Percentiles rank a stretch among this genome's conserved stretches.
These are phyloP conservation scores for Gardenia jasminoides DNA, from an alignment of 257 asterid species.

Conservation along the genomic window DNA sequence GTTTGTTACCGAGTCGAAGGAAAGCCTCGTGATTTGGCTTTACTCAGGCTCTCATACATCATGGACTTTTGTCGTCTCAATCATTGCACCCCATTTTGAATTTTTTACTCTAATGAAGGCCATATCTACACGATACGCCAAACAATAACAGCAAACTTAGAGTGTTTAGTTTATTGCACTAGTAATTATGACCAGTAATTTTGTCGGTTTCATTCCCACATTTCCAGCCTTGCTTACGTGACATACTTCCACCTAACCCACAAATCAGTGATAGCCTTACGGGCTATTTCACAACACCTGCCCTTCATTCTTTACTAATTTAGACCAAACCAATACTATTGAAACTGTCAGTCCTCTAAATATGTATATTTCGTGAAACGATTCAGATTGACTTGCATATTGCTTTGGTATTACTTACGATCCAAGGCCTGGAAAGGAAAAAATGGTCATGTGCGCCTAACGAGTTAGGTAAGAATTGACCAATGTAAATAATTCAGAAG, in stretches of 20 bases:
- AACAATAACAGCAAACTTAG: slow-evolving; percentile 4
- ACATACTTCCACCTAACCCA: slow-evolving; percentile 17
- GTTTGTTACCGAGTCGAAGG: neutral
- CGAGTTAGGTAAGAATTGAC: neutral
- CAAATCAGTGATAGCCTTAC: neutral
- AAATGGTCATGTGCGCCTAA: neutral
- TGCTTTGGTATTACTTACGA: neutral
- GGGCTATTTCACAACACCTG: neutral
- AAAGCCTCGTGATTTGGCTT: neutral
- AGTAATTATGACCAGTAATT: neutral
- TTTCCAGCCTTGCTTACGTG: slow-evolving; percentile 1
- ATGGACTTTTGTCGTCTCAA: no score
- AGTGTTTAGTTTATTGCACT: neutral
- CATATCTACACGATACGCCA: neutral
- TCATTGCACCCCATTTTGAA: neutral
- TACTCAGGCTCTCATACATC: neutral
- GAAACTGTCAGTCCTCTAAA: neutral
- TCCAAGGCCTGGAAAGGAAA: no score
- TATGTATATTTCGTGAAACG: neutral
- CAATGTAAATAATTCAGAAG: neutral
- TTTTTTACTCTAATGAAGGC: neutral
- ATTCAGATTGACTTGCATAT: neutral
- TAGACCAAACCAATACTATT: neutral
- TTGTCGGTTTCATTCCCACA: neutral
- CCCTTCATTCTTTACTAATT: neutral